Evolutionary conservation across 768 basidiomycete species (phyloP), one percentile per base, ranked within the genome.

Genomic region (Mycena chlorophos): DNA sequence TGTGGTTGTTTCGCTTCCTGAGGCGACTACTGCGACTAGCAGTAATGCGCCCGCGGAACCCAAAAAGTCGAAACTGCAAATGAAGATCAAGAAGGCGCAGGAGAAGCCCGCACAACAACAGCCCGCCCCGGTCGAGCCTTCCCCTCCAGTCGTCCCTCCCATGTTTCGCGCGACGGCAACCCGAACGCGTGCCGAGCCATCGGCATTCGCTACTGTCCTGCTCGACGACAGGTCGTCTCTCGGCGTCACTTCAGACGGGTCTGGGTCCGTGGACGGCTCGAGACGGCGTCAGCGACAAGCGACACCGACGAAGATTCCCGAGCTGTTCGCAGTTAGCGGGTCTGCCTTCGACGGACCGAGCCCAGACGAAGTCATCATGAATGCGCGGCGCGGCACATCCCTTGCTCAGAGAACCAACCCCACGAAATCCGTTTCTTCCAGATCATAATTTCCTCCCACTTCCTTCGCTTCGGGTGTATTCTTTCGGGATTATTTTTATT

Each of bases 341-440:
- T 91, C 91, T 67, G 73, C 83, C 10, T 93, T 94, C 65, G 85
- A 94, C 58, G 80, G 78, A 22, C 91, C 91, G 30, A 97, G 94
- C 70, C 96, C 96, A 20, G 96, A 98, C 63, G 96, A 98, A 65
- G 72, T 91, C 59, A 85, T 98, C 8, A 75, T 89, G 63, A 84
- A 83, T 62, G 91, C 93, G 51, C 84, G 93, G 47, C 85, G 81
- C 51, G 89, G 89, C 43, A 89, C 93, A 3, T 73, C 85, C 27
- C 71, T 88, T 46, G 77, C 71, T 12, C 73, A 78, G 52, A 72
- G 62, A 50, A 40, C 57, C 48, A 25, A 48, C 62, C 40, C 47
- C 54, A 55, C 63, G 6, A 68, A 55, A 61, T 48, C 59, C 14
- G 54, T 54, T 49, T 43, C 56, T 63, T 54, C 58, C 45, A 62